These are phyloP conservation scores for Myxozyma kluyveri DNA, from an alignment of 805 yeast genomes.

Conservation along the genomic window DNA sequence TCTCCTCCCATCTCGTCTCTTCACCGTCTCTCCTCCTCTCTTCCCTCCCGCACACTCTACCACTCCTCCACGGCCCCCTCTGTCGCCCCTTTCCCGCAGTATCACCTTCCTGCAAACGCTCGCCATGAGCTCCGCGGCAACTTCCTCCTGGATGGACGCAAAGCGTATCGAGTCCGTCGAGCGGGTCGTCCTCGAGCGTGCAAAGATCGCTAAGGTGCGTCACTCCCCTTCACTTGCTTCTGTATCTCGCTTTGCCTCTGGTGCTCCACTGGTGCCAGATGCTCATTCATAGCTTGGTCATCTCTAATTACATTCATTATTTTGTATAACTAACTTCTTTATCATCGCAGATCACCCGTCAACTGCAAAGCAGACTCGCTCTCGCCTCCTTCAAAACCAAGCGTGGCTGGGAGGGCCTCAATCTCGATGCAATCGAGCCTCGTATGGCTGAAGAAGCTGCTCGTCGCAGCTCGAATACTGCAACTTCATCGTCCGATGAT, in stretches of 20 bases:
- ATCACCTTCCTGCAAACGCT: no score
- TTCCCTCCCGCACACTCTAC: background rate
- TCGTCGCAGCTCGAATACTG: slow-evolving; percentile 2
- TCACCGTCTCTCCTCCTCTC: background rate
- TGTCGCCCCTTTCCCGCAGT: no score
- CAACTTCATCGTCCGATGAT: background rate
- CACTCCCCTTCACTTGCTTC: background rate
- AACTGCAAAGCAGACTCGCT: slow-evolving; percentile 44
- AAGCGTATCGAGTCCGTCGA: slow-evolving; percentile 31
- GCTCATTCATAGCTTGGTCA: no score
- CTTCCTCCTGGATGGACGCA: slow-evolving; percentile 27
- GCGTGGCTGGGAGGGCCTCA: slow-evolving; percentile 42
- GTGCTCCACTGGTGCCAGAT: no score
- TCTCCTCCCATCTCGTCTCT: slow-evolving; percentile 6
- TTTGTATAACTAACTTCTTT: no score
- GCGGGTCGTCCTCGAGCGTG: slow-evolving; percentile 42
- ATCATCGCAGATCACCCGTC: slow-evolving; percentile 43
- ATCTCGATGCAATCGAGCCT: slow-evolving; percentile 41
- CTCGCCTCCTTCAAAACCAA: slow-evolving; percentile 44
- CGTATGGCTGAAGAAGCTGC: slow-evolving; percentile 29
- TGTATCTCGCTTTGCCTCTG: background rate
- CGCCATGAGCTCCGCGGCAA: slow-evolving; percentile 11
- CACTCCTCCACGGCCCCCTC: background rate
- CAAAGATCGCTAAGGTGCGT: slow-evolving; percentile 42
- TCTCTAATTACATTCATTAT: no score